Percentiles rank a stretch among this genome's conserved stretches.
Conservation (phyloP, 1,139 yeast species). For the Protomyces arabidopsidicola region DNA sequence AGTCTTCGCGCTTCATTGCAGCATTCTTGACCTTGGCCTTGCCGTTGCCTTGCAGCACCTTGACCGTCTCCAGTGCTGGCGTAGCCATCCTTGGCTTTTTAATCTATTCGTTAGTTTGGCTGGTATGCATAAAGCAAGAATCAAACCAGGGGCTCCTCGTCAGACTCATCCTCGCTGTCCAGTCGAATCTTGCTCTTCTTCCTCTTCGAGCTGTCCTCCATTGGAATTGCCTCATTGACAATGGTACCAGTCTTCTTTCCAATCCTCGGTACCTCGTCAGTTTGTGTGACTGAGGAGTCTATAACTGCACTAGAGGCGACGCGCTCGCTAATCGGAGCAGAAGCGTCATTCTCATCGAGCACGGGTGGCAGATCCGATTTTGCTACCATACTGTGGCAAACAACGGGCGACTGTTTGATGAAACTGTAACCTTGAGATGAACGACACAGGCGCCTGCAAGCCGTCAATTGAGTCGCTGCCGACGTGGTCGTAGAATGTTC, state of each 20-base stretch:
- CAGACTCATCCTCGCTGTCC: constrained; percentile 9
- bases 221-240: not conserved
- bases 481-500: no score
- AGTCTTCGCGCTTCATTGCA: not conserved
- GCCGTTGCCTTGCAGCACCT: not conserved
- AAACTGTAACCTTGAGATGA: no score
- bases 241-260: not conserved
- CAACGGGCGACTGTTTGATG: no score
- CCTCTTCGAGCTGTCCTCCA: not conserved
- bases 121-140: not conserved
- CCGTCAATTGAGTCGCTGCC: no score
- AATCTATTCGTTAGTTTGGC: not conserved
- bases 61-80: not conserved
- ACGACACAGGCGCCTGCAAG: no score
- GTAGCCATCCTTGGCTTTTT: constrained; percentile 1
- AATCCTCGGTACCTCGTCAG: not conserved
- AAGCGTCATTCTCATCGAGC: not conserved
- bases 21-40: not conserved
- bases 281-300: not conserved
- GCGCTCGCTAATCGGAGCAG: not conserved
- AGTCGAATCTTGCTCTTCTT: constrained; percentile 18
- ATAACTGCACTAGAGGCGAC: not conserved
- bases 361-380: not conserved
- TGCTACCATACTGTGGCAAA: no score
- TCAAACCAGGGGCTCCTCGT: constrained; percentile 17